Evolutionary conservation across 768 basidiomycete species (phyloP).

Genomic region (Crucibulum laeve): DNA sequence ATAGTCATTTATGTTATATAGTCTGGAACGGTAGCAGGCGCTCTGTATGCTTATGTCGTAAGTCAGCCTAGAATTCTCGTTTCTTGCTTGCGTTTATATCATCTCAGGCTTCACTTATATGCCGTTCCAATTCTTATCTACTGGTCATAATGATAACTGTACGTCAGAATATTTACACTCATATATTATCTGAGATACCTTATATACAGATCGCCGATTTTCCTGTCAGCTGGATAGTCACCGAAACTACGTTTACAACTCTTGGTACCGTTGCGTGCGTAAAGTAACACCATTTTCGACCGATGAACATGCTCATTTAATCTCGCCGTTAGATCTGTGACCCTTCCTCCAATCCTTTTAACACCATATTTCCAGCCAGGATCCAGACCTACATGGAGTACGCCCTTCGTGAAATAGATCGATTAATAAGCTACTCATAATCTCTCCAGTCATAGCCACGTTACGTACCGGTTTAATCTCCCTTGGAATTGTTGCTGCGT

Average conservation of each 20-base stretch:
- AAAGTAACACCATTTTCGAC: background rate
- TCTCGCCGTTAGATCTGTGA: conserved; percentile 27
- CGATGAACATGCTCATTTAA: background rate
- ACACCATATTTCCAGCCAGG: conserved; percentile 21
- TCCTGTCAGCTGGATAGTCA: conserved; percentile 40
- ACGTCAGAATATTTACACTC: conserved; percentile 5
- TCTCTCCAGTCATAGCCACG: conserved; percentile 29
- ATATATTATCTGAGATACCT: too few species aligned
- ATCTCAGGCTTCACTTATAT: conserved; percentile 32
- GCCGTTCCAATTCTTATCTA: conserved; percentile 35
- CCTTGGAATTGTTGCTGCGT: conserved; percentile 39
- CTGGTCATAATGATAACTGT: conserved; percentile 35
- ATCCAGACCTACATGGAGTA: conserved; percentile 14
- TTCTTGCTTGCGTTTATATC: background rate
- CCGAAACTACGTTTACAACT: conserved; percentile 29
- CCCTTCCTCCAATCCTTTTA: conserved; percentile 38
- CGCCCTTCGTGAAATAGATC: too few species aligned
- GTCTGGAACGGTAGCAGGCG: conserved; percentile 28
- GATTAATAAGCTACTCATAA: background rate
- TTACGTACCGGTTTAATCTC: conserved; percentile 37
- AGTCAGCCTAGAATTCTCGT: conserved; percentile 1
- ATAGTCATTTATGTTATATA: conserved; percentile 4
- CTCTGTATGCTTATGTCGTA: conserved; percentile 27
- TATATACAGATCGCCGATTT: conserved; percentile 34
- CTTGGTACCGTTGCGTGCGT: conserved; percentile 41